Conservation (phyloP, 2,329 filamentous ascomycete genomes). For the Hymenoscyphus fructigenus region DNA sequence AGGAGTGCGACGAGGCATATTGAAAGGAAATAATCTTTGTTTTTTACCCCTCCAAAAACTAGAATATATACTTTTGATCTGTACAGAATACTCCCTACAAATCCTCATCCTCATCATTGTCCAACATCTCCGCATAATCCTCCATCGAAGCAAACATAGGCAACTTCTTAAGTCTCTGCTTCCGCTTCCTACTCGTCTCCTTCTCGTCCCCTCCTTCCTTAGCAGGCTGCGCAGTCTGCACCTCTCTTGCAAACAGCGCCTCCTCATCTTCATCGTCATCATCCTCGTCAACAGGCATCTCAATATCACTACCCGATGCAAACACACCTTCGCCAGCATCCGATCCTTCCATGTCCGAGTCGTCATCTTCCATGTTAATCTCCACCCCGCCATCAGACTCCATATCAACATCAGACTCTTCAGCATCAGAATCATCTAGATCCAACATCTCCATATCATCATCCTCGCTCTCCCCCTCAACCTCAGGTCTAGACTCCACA, state of each 20-base stretch:
- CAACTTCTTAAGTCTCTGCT: slow-evolving; percentile 82
- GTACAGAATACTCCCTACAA: neutral
- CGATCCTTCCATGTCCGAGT: slow-evolving; percentile 33
- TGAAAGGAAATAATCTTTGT: neutral
- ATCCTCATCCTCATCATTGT: slow-evolving; percentile 60
- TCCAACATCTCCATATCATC: slow-evolving; percentile 50
- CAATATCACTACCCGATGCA: slow-evolving; percentile 28
- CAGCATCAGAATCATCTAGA: slow-evolving; percentile 48
- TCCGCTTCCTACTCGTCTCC: slow-evolving; percentile 56
- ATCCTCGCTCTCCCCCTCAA: slow-evolving; percentile 62
- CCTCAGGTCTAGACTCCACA: slow-evolving; percentile 74
- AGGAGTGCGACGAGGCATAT: neutral
- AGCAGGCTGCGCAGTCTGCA: slow-evolving; percentile 37
- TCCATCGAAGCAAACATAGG: slow-evolving; percentile 92
- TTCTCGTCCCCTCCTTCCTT: slow-evolving; percentile 46
- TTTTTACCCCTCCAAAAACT: neutral
- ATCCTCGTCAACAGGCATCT: slow-evolving; percentile 39
- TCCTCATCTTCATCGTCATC: slow-evolving; percentile 48
- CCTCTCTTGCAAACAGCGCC: slow-evolving; percentile 38
- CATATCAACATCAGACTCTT: slow-evolving; percentile 38
- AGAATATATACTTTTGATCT: neutral
- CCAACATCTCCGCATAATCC: slow-evolving; percentile 86
- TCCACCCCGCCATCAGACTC: slow-evolving; percentile 48
- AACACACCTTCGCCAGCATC: slow-evolving; percentile 29
- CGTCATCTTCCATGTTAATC: slow-evolving; percentile 46